Percentiles rank a stretch among this genome's conserved stretches.
Evolutionary conservation across 331 rosid species (phyloP).

Genomic region (Malus hybrid): DNA sequence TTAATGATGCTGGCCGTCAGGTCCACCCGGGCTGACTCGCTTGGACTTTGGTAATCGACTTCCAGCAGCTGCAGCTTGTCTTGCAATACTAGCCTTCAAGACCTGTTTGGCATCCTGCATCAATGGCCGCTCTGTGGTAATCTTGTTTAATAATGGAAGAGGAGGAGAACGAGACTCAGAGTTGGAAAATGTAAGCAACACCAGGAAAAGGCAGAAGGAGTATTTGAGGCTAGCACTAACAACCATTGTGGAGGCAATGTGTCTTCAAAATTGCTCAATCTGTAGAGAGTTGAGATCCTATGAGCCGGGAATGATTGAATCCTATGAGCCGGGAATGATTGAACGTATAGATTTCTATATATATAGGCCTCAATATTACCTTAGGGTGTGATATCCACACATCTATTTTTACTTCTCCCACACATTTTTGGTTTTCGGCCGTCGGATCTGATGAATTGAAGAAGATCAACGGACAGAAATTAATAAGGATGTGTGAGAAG

Average conservation of each 20-base stretch:
- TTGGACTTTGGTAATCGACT: constrained; percentile 7
- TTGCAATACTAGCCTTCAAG: constrained; percentile 30
- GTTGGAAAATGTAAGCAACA: background rate
- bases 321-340: background rate
- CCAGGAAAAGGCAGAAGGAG: constrained; percentile 7
- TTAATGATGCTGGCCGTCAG: constrained; percentile 35
- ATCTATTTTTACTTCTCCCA: too few species aligned
- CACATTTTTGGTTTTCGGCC: too few species aligned
- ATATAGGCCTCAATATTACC: background rate
- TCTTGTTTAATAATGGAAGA: background rate
- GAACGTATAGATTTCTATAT: background rate
- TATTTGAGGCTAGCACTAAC: background rate
- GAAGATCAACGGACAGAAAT: too few species aligned
- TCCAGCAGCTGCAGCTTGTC: constrained; percentile 13
- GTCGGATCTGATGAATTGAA: too few species aligned
- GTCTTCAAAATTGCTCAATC: background rate
- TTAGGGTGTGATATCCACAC: too few species aligned
- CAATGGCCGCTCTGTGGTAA: background rate
- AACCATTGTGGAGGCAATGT: background rate
- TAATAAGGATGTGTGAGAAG: too few species aligned
- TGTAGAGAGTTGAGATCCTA: background rate
- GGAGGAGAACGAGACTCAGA: constrained; percentile 9
- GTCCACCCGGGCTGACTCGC: constrained; percentile 43
- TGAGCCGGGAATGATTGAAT: background rate
- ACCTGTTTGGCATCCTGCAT: constrained; percentile 30